Conservation (phyloP, 192 early-diverging fungal genomes). For the Cetraspora pellucida region DNA sequence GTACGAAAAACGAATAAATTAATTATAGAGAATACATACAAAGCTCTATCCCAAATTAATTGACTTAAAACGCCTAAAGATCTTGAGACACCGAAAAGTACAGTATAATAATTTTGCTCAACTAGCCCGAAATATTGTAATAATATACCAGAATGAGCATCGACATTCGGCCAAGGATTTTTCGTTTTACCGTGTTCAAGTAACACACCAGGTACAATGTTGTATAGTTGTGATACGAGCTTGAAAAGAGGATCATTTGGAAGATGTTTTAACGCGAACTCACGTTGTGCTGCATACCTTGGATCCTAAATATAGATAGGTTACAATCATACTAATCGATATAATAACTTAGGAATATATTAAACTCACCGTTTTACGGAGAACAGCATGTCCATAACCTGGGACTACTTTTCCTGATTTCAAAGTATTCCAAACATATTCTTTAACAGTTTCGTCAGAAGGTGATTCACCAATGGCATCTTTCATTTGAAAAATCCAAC, state of each 20-base stretch:
- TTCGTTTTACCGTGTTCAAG: constrained; percentile 99
- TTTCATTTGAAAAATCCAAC: constrained; percentile 94
- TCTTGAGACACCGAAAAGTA: constrained; percentile 98
- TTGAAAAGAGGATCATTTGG: constrained; percentile 97
- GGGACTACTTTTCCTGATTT: constrained; percentile 97
- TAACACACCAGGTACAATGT: constrained; percentile 93
- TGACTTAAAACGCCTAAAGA: constrained; percentile 93
- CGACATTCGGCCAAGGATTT: constrained; percentile 99
- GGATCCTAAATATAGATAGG: constrained; percentile 63
- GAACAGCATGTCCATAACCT: constrained; percentile 98
- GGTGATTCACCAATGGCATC: constrained; percentile 78
- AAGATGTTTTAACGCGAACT: constrained; percentile 98
- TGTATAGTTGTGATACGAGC: constrained; percentile 94
- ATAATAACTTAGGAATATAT: background rate
- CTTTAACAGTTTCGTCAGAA: constrained; percentile 92
- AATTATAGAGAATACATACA: constrained; percentile 40
- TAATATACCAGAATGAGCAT: constrained; percentile 97
- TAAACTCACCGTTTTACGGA: constrained; percentile 64
- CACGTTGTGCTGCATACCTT: constrained; percentile 97
- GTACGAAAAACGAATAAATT: background rate
- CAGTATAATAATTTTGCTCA: constrained; percentile 99
- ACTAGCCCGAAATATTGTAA: constrained; percentile 94
- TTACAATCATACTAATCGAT: background rate
- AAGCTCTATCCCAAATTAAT: constrained; percentile 97
- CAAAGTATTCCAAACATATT: constrained; percentile 95